Conservation (phyloP, 2,329 filamentous ascomycete species). For the Zasmidium cellare region DNA sequence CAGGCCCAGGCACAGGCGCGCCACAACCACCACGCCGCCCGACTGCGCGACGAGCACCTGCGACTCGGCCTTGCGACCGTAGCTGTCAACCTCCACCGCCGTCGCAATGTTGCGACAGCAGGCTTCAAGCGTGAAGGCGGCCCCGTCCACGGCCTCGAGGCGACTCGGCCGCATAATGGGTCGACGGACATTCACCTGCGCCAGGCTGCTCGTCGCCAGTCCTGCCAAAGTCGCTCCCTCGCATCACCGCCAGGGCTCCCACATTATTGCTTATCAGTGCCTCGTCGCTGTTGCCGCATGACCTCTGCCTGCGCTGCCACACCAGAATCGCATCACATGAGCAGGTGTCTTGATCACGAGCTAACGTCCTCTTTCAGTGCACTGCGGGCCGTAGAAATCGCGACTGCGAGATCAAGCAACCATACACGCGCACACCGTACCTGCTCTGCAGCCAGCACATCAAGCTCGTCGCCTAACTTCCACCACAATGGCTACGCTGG, state of each 20-base stretch:
- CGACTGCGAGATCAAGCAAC: background rate
- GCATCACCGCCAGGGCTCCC: background rate
- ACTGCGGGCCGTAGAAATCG: background rate
- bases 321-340: background rate
- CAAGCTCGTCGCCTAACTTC: background rate
- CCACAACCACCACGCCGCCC: background rate
- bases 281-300: background rate
- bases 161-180: background rate
- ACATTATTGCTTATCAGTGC: slow-evolving; percentile 4
- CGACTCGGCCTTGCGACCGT: background rate
- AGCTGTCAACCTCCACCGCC: background rate
- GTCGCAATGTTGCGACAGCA: background rate
- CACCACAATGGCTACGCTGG: slow-evolving; percentile 26
- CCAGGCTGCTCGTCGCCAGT: background rate
- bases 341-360: slow-evolving; percentile 1
- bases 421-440: background rate
- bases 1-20: too few relatives aligned
- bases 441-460: background rate
- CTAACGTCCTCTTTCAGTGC: background rate
- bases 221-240: background rate
- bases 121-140: background rate
- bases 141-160: background rate
- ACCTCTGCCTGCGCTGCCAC: background rate
- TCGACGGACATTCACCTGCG: background rate
- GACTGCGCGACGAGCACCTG: background rate